Conservation (phyloP, 2,329 filamentous ascomycete species). For the Aspergillus neoniger region DNA sequence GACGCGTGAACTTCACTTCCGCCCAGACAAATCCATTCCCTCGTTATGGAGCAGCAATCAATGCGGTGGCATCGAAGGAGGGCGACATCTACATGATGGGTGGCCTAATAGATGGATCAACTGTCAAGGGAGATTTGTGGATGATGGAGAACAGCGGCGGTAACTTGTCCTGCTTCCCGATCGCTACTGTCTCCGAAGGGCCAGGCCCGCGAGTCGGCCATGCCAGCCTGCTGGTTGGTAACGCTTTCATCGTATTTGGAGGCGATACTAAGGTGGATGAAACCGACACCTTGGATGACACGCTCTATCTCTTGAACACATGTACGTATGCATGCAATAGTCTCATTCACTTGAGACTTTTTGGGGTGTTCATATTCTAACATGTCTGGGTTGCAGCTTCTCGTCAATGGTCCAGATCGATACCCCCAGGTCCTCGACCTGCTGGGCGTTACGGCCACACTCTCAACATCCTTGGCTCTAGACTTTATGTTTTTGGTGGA, state of each 20-base stretch:
- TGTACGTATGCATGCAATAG: conserved; percentile 63
- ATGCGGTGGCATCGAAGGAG: conserved; percentile 88
- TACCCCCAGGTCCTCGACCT: conserved; percentile 82
- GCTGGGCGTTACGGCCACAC: conserved; percentile 94
- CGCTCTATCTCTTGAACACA: conserved; percentile 92
- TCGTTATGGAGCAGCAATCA: conserved; percentile 94
- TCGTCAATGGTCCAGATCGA: conserved; percentile 93
- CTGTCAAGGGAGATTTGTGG: conserved; percentile 96
- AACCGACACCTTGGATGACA: conserved; percentile 87
- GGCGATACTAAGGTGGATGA: conserved; percentile 98
- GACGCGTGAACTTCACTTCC: conserved; percentile 80
- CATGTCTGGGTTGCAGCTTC: conserved; percentile 64
- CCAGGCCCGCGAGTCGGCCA: conserved; percentile 94
- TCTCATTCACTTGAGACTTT: not conserved
- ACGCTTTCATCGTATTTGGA: conserved; percentile 98
- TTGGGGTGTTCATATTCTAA: conserved; percentile 18
- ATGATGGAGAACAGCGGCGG: conserved; percentile 85
- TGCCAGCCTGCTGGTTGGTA: conserved; percentile 89
- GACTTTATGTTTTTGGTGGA: conserved; percentile 95
- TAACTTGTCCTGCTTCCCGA: conserved; percentile 85
- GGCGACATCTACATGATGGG: conserved; percentile 98
- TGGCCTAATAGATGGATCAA: conserved; percentile 89
- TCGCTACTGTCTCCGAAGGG: conserved; percentile 88
- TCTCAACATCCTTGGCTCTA: conserved; percentile 92
- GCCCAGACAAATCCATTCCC: conserved; percentile 86